These are phyloP conservation scores for Sechiopsis laciniata DNA, from an alignment of 306 rosid genomes.

Conservation along the genomic window DNA sequence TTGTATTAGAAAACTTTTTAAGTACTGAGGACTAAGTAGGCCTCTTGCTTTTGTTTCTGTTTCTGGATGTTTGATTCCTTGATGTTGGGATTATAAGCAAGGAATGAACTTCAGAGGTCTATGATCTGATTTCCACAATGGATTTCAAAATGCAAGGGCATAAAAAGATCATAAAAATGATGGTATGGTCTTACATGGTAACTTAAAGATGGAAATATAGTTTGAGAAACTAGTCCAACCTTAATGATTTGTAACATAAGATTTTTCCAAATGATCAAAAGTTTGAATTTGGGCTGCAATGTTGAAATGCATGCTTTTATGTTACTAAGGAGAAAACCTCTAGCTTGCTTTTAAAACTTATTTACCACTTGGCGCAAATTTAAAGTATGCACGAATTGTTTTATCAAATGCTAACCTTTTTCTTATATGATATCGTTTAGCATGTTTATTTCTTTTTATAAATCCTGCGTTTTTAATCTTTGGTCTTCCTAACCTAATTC, in stretches of 20 bases:
- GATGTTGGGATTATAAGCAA: not conserved
- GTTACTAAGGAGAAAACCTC: not conserved
- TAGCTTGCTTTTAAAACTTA: not conserved
- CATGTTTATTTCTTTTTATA: not conserved
- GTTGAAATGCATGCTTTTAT: not conserved
- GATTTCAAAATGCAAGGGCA: not conserved
- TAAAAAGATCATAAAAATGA: not conserved
- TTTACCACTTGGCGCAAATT: not conserved
- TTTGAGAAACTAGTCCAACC: conserved; percentile 5
- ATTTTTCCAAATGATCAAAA: too few relatives aligned
- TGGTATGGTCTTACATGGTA: not conserved
- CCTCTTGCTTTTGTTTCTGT: not conserved
- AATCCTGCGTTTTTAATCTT: not conserved
- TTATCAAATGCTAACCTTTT: not conserved
- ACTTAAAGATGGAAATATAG: not conserved
- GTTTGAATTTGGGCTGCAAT: too few relatives aligned
- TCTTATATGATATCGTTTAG: not conserved
- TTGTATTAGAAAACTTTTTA: not conserved
- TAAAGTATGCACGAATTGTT: not conserved
- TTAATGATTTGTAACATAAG: conserved; percentile 2
- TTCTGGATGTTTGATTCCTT: not conserved
- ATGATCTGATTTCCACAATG: not conserved
- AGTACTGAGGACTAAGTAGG: not conserved
- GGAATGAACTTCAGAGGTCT: not conserved
- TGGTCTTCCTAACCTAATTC: not conserved